Evolutionary conservation across 106 monocot genomes (phyloP).

Genomic region (Agapanthus africanus): DNA sequence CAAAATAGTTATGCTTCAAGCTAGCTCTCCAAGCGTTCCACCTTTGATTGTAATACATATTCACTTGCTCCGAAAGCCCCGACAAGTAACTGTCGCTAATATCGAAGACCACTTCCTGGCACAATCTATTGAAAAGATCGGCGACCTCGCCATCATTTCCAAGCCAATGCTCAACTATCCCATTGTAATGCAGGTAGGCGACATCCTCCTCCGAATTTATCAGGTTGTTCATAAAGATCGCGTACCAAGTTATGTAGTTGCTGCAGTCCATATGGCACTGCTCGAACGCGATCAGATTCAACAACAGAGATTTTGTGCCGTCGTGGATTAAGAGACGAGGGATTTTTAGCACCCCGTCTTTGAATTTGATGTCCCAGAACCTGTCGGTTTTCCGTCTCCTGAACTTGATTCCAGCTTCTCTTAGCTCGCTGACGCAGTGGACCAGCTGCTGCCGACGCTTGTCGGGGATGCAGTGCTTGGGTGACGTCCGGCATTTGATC

Average conservation of each 20-base stretch:
- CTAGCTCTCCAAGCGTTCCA: conserved; percentile 50
- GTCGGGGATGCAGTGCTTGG: conserved; percentile 24
- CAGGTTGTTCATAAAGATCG: conserved; percentile 78
- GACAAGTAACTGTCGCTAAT: conserved; percentile 40
- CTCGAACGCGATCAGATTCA: conserved; percentile 87
- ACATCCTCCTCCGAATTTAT: conserved; percentile 64
- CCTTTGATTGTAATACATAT: conserved; percentile 34
- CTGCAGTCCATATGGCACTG: conserved; percentile 56
- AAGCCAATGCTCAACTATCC: conserved; percentile 54
- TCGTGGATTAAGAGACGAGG: conserved; percentile 67
- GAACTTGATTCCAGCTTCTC: conserved; percentile 62
- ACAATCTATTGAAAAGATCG: conserved; percentile 49
- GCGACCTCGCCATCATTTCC: conserved; percentile 43
- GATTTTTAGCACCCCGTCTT: conserved; percentile 45
- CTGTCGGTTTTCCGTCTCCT: conserved; percentile 39
- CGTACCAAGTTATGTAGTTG: conserved; percentile 69
- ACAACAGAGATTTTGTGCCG: conserved; percentile 61
- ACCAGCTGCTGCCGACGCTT: conserved; percentile 65
- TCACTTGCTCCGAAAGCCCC: conserved; percentile 35
- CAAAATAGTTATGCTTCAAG: conserved; percentile 43
- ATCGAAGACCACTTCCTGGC: conserved; percentile 58
- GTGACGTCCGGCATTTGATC: conserved; percentile 42
- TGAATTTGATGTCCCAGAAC: conserved; percentile 71
- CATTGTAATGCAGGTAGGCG: conserved; percentile 36
- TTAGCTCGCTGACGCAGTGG: conserved; percentile 66